Conservation (phyloP, 2,329 filamentous ascomycete genomes). For the Penicillium sp. region DNA sequence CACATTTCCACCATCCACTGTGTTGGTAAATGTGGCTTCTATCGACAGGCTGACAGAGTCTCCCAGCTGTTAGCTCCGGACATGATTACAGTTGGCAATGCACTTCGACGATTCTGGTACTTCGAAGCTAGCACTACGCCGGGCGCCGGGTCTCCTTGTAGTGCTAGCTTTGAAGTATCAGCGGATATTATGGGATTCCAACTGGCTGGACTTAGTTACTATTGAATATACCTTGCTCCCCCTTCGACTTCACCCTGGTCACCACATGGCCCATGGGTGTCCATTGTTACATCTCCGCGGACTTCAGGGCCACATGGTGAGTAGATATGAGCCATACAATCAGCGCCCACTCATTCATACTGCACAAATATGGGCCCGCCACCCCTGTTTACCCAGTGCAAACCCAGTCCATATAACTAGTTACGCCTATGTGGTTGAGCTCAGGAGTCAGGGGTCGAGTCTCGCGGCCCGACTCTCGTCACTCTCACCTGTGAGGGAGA, state of each 20-base stretch:
- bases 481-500: background rate
- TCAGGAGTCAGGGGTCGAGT: too few relatives aligned
- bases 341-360: background rate
- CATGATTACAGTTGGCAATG: background rate
- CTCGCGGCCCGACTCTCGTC: too few relatives aligned
- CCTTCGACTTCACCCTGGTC: background rate
- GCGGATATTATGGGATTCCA: slow-evolving; percentile 1
- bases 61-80: slow-evolving; percentile 2
- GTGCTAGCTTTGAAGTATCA: background rate
- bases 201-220: background rate
- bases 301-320: background rate
- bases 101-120: too few relatives aligned
- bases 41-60: slow-evolving; percentile 13
- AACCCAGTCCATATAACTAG: too few relatives aligned
- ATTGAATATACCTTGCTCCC: background rate
- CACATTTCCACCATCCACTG: slow-evolving; percentile 11
- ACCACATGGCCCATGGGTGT: background rate
- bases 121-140: too few relatives aligned
- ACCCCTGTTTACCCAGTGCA: background rate
- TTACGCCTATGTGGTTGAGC: background rate
- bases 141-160: too few relatives aligned
- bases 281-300: background rate
- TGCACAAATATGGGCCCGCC: background rate
- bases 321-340: background rate
- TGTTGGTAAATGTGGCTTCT: slow-evolving; percentile 6